Evolutionary conservation across 352 stramenopile species (phyloP).

Genomic region (Phytophthora rubi): DNA sequence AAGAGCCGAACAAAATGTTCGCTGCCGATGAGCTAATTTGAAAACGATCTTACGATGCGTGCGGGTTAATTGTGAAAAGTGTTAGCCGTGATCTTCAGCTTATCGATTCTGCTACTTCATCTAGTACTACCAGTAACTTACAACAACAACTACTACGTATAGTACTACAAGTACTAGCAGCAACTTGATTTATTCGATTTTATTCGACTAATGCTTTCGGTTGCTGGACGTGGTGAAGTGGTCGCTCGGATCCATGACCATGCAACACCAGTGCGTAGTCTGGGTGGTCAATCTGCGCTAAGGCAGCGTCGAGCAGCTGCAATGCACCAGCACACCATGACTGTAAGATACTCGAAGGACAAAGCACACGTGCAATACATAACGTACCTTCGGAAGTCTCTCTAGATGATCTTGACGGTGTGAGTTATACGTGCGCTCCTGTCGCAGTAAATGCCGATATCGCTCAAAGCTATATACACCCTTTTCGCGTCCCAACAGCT

Average conservation of each 20-base stretch:
- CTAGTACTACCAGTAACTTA: too few species aligned
- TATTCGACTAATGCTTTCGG: too few species aligned
- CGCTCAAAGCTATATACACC: constrained; percentile 57
- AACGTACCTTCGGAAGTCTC: constrained; percentile 59
- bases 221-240: constrained; percentile 38
- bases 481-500: constrained; percentile 42
- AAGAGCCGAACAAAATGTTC: constrained; percentile 20
- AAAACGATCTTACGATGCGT: too few species aligned
- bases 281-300: constrained; percentile 43
- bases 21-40: too few species aligned
- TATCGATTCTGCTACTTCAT: too few species aligned
- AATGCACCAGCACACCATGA: not conserved
- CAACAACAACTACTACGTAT: too few species aligned
- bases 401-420: constrained; percentile 56
- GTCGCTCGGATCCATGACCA: constrained; percentile 52
- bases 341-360: too few species aligned
- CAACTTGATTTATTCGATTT: too few species aligned
- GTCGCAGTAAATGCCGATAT: constrained; percentile 64
- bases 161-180: too few species aligned
- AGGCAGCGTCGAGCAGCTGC: constrained; percentile 47
- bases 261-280: constrained; percentile 60
- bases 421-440: constrained; percentile 63
- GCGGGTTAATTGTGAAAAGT: too few species aligned
- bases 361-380: not conserved
- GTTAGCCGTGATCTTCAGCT: too few species aligned